Evolutionary conservation across 345 rosid genomes (phyloP).

Genomic region (Nephelium lappaceum): DNA sequence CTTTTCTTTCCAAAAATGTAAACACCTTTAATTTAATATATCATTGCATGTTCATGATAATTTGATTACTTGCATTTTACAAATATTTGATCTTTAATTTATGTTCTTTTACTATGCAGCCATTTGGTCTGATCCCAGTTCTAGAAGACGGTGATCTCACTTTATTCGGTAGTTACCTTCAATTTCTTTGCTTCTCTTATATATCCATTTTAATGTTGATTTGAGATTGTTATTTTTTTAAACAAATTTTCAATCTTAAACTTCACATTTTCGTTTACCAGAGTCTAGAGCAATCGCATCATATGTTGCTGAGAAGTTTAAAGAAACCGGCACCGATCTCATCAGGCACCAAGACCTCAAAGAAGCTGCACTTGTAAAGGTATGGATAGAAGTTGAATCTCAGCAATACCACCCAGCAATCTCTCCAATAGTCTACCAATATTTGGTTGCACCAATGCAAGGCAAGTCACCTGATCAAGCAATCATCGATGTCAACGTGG

Average conservation of each 20-base stretch:
- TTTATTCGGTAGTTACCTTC: conserved; percentile 55
- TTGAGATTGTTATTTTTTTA: not conserved
- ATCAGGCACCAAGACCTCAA: conserved; percentile 39
- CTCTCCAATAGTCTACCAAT: conserved; percentile 52
- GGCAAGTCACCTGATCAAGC: conserved; percentile 52
- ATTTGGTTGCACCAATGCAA: conserved; percentile 50
- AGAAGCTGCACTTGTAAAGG: conserved; percentile 60
- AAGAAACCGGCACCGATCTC: conserved; percentile 58
- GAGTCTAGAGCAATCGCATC: conserved; percentile 83
- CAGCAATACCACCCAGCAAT: conserved; percentile 65
- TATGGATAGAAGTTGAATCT: conserved; percentile 79
- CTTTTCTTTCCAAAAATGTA: conserved; percentile 69
- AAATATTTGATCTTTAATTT: not conserved
- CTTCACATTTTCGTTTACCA: conserved; percentile 17
- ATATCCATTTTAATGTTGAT: too few species aligned
- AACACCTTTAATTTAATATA: not conserved
- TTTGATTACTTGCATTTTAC: too few species aligned
- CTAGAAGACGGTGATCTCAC: conserved; percentile 80
- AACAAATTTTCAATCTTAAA: too few species aligned
- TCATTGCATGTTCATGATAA: not conserved
- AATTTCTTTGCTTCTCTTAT: not conserved
- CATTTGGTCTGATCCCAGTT: conserved; percentile 82
- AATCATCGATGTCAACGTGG: conserved; percentile 49
- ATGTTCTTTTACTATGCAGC: conserved; percentile 45
- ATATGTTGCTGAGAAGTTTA: conserved; percentile 62